Evolutionary conservation across 2,329 filamentous ascomycete genomes (phyloP), one percentile per base, ranked within the genome.

Genomic region (Talaromyces albobiverticillius): DNA sequence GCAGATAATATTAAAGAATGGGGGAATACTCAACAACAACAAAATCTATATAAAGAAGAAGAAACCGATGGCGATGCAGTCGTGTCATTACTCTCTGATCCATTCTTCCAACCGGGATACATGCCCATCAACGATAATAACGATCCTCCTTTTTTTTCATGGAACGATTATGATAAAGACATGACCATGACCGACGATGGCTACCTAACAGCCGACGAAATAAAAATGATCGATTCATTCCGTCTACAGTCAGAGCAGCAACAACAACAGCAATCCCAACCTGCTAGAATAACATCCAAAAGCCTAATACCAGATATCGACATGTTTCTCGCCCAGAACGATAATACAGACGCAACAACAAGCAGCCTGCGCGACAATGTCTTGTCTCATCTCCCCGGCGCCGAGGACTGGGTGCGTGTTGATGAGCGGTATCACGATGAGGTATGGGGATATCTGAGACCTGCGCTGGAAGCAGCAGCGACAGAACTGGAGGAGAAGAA

Each of bases 401-500:
- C 68, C 10, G 60, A 57, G 36, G 64, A 69, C 32, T 67, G 69
- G 70, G 32, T 72, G 9, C 57, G 56, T 11, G 67, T 72, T 1
- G 68, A 72, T 51, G 68, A 71, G 34, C 59, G 63, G 34, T 72
- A 72, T 55, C 66, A 70, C 47, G 83, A 88, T 63, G 82, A 87
- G 53, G 85, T 89, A 22, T 89, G 86, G 86, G 86, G 86, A 18
- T 83, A 82, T 54, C 67, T 88, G 18, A 69, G 76, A 26, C 76
- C 79, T 3, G 70, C 87, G 31, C 78, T 84, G 9, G 71, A 76
- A 47, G 77, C 82, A 57, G 86, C 85, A 3, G 74, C 72, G 54
- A 68, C 70, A 43, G 85, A 89, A 64, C 67, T 88, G 18, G 71
- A 79, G 46, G 65, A 73, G 23, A 65, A 60, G 23, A 59, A 61